Conservation (phyloP, 2,329 filamentous ascomycete species). For the Aspergillus jensenii region DNA sequence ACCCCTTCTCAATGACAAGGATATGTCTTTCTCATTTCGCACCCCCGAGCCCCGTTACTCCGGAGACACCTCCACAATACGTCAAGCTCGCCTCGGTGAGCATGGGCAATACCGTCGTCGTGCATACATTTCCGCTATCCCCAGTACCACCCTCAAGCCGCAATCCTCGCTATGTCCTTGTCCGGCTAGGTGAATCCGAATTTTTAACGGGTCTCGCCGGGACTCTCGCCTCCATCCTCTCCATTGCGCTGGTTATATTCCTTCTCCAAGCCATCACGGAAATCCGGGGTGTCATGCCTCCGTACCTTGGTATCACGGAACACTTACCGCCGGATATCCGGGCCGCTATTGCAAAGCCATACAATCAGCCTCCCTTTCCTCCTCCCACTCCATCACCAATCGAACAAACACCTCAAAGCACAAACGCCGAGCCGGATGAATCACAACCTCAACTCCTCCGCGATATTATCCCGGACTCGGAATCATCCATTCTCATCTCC, state of each 20-base stretch:
- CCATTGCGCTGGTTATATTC: constrained; percentile 63
- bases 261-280: constrained; percentile 64
- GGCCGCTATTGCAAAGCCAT: constrained; percentile 40
- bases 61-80: constrained; percentile 54
- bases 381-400: constrained; percentile 19
- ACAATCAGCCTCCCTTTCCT: constrained; percentile 30
- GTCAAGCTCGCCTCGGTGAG: constrained; percentile 80
- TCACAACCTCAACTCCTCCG: constrained; percentile 22
- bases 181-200: constrained; percentile 57
- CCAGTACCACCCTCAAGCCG: constrained; percentile 44
- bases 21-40: constrained; percentile 54
- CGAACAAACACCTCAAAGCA: not conserved
- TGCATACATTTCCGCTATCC: constrained; percentile 73
- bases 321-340: constrained; percentile 56
- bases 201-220: constrained; percentile 54
- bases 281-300: constrained; percentile 57
- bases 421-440: constrained; percentile 1
- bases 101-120: constrained; percentile 74
- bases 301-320: constrained; percentile 56
- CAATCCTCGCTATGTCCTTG: constrained; percentile 68
- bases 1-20: constrained; percentile 60
- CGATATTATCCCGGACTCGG: constrained; percentile 16
- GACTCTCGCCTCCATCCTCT: constrained; percentile 57
- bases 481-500: constrained; percentile 25
- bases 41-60: constrained; percentile 49